Evolutionary conservation across 2,329 filamentous ascomycete genomes (phyloP).

Genomic region (Trichoderma sp.): DNA sequence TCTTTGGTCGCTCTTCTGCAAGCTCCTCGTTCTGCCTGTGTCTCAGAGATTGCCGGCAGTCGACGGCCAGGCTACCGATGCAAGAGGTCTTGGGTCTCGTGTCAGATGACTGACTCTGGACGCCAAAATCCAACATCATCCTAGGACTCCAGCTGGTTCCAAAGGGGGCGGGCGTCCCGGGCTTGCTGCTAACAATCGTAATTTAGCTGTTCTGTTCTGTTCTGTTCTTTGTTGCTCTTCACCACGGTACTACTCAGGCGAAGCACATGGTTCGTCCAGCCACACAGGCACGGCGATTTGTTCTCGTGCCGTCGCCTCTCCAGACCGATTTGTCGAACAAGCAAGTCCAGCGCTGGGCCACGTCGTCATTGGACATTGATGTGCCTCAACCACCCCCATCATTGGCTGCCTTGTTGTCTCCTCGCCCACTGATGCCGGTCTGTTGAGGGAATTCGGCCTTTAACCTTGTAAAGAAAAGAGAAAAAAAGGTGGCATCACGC

Average conservation of each 20-base stretch:
- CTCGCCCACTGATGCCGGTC: background rate
- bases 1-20: background rate
- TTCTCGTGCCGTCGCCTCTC: background rate
- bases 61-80: constrained; percentile 11
- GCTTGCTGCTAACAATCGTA: background rate
- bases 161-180: background rate
- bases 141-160: background rate
- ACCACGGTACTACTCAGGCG: background rate
- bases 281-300: constrained; percentile 4
- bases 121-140: constrained; percentile 19
- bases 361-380: constrained; percentile 15
- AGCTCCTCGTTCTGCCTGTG: background rate
- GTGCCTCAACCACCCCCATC: background rate
- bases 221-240: background rate
- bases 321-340: background rate
- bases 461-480: background rate
- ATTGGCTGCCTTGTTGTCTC: constrained; percentile 6
- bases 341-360: background rate
- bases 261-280: background rate
- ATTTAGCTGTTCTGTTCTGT: background rate
- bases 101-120: constrained; percentile 19
- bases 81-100: constrained; percentile 11
- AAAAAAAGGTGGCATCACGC: background rate
- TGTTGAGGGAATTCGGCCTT: background rate
- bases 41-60: constrained; percentile 9